A percentile compares a stretch with the other conserved stretches of the same genome.
Evolutionary conservation across 2,329 filamentous ascomycete genomes (phyloP).

Genomic region (Aureobasidium sp.): DNA sequence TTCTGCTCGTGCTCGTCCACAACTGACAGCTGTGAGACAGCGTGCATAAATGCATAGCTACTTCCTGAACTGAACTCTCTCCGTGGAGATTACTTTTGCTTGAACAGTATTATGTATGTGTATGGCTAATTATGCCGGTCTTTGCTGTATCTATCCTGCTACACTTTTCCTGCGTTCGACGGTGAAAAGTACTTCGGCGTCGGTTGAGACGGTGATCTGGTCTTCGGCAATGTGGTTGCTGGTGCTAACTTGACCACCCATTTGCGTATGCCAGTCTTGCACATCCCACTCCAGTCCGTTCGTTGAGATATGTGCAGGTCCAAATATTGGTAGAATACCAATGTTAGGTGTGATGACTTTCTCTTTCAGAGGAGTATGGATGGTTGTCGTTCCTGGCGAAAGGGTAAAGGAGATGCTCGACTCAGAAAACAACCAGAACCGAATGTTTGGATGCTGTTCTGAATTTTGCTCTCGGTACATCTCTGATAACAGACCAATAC

Average conservation of each 20-base stretch:
- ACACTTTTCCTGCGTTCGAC: constrained; percentile 27
- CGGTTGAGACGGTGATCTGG: constrained; percentile 30
- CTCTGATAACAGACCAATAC: constrained; percentile 80
- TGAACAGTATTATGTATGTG: too few relatives aligned
- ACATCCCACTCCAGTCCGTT: constrained; percentile 89
- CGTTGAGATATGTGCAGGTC: constrained; percentile 70
- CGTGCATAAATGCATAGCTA: too few relatives aligned
- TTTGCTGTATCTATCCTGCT: background rate
- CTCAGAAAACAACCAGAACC: constrained; percentile 70
- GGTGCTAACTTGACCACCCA: constrained; percentile 41
- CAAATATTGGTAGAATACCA: constrained; percentile 77
- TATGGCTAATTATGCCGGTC: too few relatives aligned
- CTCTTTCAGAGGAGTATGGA: constrained; percentile 49
- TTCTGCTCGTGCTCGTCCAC: too few relatives aligned
- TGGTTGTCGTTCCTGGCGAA: constrained; percentile 56
- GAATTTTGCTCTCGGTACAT: constrained; percentile 49
- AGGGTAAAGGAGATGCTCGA: constrained; percentile 77
- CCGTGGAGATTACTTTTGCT: too few relatives aligned
- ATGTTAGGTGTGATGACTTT: constrained; percentile 65
- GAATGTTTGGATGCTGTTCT: constrained; percentile 31
- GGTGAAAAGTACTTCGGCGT: constrained; percentile 40
- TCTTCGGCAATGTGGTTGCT: constrained; percentile 40
- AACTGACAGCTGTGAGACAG: too few relatives aligned
- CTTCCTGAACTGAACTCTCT: too few relatives aligned
- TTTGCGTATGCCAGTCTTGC: constrained; percentile 59